These are phyloP conservation scores for Phytopythium vexans DNA, from an alignment of 352 stramenopile species.

Conservation along the genomic window DNA sequence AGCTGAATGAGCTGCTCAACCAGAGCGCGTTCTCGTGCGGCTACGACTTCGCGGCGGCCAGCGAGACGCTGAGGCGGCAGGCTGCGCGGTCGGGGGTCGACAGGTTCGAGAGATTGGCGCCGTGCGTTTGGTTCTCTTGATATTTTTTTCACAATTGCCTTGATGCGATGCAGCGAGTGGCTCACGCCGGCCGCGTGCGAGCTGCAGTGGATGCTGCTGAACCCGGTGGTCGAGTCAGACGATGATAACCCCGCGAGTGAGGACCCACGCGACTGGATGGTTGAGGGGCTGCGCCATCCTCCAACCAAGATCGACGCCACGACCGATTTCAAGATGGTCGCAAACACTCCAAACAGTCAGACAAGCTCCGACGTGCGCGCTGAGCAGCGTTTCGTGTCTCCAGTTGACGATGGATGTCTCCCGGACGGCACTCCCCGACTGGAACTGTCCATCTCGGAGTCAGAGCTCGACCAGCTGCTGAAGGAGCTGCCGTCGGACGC, in stretches of 20 bases:
- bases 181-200: conserved; percentile 49
- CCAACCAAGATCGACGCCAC: background rate
- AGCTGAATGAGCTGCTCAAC: conserved; percentile 64
- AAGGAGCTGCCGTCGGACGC: conserved; percentile 17
- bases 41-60: conserved; percentile 61
- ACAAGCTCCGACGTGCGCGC: background rate
- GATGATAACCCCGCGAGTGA: conserved; percentile 12
- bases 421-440: conserved; percentile 26
- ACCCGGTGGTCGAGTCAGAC: conserved; percentile 42
- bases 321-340: no score
- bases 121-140: background rate
- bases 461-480: conserved; percentile 54
- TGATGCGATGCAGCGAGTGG: conserved; percentile 12
- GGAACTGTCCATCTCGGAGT: conserved; percentile 54
- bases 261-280: conserved; percentile 1
- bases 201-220: conserved; percentile 69
- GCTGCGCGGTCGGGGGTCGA: conserved; percentile 40
- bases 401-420: conserved; percentile 5
- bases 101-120: conserved; percentile 12
- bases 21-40: conserved; percentile 72
- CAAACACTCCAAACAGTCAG: background rate
- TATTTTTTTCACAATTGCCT: background rate
- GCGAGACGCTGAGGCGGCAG: conserved; percentile 33
- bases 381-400: background rate
- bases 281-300: background rate